phyloP scores from a whole-genome alignment of 352 stramenopile species.

The Globisporangium cylindrosporum region DNA sequence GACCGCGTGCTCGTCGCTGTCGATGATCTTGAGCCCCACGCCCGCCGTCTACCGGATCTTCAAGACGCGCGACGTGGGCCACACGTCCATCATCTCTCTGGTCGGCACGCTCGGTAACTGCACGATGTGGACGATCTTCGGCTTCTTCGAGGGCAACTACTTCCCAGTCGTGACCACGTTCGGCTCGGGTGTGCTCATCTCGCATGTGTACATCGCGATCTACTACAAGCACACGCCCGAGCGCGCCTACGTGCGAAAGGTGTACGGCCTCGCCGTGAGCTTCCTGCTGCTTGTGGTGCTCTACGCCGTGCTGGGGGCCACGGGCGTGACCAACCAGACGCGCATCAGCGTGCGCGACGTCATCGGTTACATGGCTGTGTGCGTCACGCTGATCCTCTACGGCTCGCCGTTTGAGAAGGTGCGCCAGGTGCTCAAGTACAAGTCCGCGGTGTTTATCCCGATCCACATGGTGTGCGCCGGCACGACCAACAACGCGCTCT shows the following conservation, averaged over 20 bases:
- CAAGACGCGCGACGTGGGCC: conserved; percentile 35
- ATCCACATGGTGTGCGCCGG: conserved; percentile 54
- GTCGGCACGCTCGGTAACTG: conserved; percentile 46
- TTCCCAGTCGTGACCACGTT: conserved; percentile 48
- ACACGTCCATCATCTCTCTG: conserved; percentile 51
- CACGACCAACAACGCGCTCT: conserved; percentile 54
- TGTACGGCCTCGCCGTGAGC: conserved; percentile 8
- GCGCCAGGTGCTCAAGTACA: conserved; percentile 40
- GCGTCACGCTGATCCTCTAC: conserved; percentile 51
- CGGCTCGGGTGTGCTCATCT: conserved; percentile 25
- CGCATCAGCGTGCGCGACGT: conserved; percentile 21
- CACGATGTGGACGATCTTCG: conserved; percentile 44
- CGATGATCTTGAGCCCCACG: conserved; percentile 48
- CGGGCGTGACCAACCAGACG: conserved; percentile 25
- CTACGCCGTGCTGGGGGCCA: conserved; percentile 8
- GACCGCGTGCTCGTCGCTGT: conserved; percentile 17
- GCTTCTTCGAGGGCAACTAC: conserved; percentile 33
- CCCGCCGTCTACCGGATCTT: conserved; percentile 29
- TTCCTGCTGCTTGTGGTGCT: conserved; percentile 8
- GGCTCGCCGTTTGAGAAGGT: conserved; percentile 56
- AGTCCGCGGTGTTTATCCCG: conserved; percentile 45
- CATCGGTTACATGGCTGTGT: conserved; percentile 35
- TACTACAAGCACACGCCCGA: conserved; percentile 19
- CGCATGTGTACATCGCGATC: conserved; percentile 26
- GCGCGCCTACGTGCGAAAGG: background rate